Evolutionary conservation across 306 rosid species (phyloP).

Genomic region (Begonia loranthoides): DNA sequence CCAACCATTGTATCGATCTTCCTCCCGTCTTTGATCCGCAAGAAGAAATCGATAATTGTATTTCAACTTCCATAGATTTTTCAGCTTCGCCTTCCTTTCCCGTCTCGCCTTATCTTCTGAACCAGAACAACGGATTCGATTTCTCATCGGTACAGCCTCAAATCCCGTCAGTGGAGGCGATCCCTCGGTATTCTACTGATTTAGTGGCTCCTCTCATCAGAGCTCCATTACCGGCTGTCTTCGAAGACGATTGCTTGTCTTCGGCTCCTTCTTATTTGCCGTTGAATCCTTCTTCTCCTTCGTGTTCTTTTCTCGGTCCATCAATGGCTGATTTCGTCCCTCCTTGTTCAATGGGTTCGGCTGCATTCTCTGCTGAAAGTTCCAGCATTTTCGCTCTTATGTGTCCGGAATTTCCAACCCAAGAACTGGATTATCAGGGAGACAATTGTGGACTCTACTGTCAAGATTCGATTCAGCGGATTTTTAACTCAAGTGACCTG

Average conservation of each 20-base stretch:
- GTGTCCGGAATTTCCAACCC: conserved; percentile 57
- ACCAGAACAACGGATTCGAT: conserved; percentile 43
- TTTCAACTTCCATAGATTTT: conserved; percentile 83
- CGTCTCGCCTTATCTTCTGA: conserved; percentile 28
- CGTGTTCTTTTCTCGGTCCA: conserved; percentile 55
- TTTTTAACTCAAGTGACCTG: conserved; percentile 60
- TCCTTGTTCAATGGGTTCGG: conserved; percentile 24
- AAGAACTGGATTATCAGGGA: conserved; percentile 72
- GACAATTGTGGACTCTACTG: conserved; percentile 60
- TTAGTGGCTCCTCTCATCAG: conserved; percentile 33
- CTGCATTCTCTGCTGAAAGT: conserved; percentile 48
- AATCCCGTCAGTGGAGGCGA: conserved; percentile 36
- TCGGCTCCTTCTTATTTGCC: conserved; percentile 66
- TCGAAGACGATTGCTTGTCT: conserved; percentile 71
- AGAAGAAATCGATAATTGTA: conserved; percentile 76
- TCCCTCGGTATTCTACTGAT: conserved; percentile 32
- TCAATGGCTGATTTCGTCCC: conserved; percentile 49
- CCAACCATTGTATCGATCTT: conserved; percentile 28
- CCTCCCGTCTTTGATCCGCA: conserved; percentile 58
- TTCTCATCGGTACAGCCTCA: conserved; percentile 41
- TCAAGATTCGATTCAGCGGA: conserved; percentile 45
- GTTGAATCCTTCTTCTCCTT: conserved; percentile 48
- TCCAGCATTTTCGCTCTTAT: conserved; percentile 50
- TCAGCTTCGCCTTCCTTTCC: conserved; percentile 51
- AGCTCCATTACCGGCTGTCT: conserved; percentile 32